Evolutionary conservation across 768 basidiomycete species (phyloP), one percentile per base, ranked within the genome.

Genomic region (Lentinula boryana): DNA sequence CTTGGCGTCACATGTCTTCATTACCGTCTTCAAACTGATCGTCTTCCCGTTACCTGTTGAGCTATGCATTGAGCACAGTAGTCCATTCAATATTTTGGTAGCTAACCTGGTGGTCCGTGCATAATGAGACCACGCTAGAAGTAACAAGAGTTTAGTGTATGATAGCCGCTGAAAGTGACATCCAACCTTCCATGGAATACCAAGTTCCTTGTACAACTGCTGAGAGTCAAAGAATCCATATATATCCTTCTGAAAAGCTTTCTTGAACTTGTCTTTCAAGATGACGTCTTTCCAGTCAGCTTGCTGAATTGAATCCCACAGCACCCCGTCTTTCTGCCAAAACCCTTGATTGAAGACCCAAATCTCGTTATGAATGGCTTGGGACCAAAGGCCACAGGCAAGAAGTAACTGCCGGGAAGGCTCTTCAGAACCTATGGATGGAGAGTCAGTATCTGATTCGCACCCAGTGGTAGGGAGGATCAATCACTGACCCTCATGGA

Each of bases 1-100:
- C 59, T 75, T 76, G 21, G 81, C 84, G 44, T 80, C 77, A 61
- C 86, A 86, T 1, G 80, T 79, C 69, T 87, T 90, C 87, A 93
- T 93, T 63, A 93, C 84, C 8, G 83, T 85, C 70, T 91, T 93
- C 66, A 95, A 73, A 58, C 82, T 89, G 72, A 93, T 91, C 0
- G 89, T 91, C 70, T 91, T 92, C 6, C 92, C 92, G 64, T 93
- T 93, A 6, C 91, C 88, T 66, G 89, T 87, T n/a, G 89, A 87
- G 1, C 92, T 92, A 63, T 87, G 78, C 80, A 38, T 94, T 80
- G 68, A 93, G 91, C 63, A 70, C 48, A 6, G n/a, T 10, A 58
- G 13, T 5, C 5, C 56, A 33, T 6, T 12, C 3, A 21, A 46
- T 13, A 1, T 40, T 1, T 33, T 38, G 16, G 38, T 27, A 53